These are phyloP conservation scores for Fusarium cyanostomum DNA, from an alignment of 2,329 filamentous ascomycete genomes.

Conservation along the genomic window DNA sequence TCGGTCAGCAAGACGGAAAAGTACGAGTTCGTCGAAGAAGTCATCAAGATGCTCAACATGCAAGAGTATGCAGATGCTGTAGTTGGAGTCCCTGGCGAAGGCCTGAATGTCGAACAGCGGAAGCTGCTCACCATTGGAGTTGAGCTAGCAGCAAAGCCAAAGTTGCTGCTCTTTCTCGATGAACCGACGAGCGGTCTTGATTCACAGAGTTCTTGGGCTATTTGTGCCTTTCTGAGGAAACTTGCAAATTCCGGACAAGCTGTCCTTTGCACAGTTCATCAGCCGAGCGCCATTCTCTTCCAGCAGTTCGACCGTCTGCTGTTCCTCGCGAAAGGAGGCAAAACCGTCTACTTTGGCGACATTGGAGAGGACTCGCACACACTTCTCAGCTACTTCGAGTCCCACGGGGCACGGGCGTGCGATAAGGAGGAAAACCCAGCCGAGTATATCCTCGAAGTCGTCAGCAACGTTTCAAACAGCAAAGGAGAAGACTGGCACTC, in stretches of 20 bases:
- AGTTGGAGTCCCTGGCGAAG: slow-evolving; percentile 69
- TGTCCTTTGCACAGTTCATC: slow-evolving; percentile 65
- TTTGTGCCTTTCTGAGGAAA: slow-evolving; percentile 69
- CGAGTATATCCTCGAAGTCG: slow-evolving; percentile 75
- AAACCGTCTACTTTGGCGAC: slow-evolving; percentile 75
- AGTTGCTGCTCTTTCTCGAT: slow-evolving; percentile 69
- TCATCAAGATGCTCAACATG: slow-evolving; percentile 74
- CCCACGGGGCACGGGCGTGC: slow-evolving; percentile 69
- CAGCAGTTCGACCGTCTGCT: slow-evolving; percentile 68
- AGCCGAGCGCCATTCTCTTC: slow-evolving; percentile 63
- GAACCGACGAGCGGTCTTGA: slow-evolving; percentile 71
- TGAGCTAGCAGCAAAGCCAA: slow-evolving; percentile 65
- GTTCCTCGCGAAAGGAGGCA: slow-evolving; percentile 71
- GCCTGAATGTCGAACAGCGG: slow-evolving; percentile 69
- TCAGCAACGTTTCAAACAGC: slow-evolving; percentile 53
- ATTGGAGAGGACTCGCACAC: slow-evolving; percentile 68
- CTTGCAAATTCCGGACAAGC: slow-evolving; percentile 65
- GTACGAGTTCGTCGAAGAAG: slow-evolving; percentile 68
- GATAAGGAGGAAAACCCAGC: slow-evolving; percentile 74
- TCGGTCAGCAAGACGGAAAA: slow-evolving; percentile 65
- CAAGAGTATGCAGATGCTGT: slow-evolving; percentile 72
- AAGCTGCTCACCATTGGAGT: slow-evolving; percentile 72
- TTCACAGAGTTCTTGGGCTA: slow-evolving; percentile 70
- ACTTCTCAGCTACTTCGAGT: slow-evolving; percentile 71
- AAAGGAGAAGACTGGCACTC: slow-evolving; percentile 69